Evolutionary conservation across 108 stramenopile species (phyloP), one percentile per base, ranked within the genome.

Genomic region (Aureococcus anophagefferens): DNA sequence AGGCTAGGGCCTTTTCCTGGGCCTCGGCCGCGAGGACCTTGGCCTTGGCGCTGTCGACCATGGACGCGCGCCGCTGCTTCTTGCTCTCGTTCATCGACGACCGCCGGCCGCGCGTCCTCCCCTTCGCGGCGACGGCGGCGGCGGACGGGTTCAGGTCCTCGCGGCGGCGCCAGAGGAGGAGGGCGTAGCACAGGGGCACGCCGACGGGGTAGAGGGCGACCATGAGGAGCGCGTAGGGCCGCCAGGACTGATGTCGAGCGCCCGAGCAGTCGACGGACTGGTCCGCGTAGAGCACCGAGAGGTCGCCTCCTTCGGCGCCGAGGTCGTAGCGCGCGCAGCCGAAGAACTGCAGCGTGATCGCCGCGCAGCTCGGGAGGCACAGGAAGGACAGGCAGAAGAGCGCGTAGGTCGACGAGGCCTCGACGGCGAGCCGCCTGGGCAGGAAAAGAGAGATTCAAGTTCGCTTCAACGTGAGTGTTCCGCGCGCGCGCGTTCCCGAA

Each of bases 1-100:
- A 11, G 37, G 37, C 11, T 4, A 40, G 37, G 4, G 4, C 11
- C 11, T 40, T 40, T 40, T 4, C 11, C 37, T 40, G 7, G 37
- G 4, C 37, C 7, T 40, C 37, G 37, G 11, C 37, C 37, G 37
- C 37, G 37, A 40, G 37, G 37, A 40, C 37, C 37, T 40, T 40
- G 37, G 11, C 37, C 37, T 40, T 11, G 37, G 11, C 7, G 37
- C 37, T 4, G 7, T 40, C 37, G 37, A 4, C 37, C 37, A 9
- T 40, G 37, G 37, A 4, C 7, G 90, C 69, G 74, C 82, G 90
- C 33, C 87, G 88, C 82, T 90, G 89, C 63, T 84, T 87, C 69
- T 87, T 92, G 64, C 89, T n/a, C n/a, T n/a, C n/a, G n/a, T n/a
- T n/a, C n/a, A n/a, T n/a, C n/a, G n/a, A n/a, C n/a, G n/a, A n/a